phyloP scores from a whole-genome alignment of 495 filamentous ascomycete species.

The Pseudomonodictys pantanalensis region DNA sequence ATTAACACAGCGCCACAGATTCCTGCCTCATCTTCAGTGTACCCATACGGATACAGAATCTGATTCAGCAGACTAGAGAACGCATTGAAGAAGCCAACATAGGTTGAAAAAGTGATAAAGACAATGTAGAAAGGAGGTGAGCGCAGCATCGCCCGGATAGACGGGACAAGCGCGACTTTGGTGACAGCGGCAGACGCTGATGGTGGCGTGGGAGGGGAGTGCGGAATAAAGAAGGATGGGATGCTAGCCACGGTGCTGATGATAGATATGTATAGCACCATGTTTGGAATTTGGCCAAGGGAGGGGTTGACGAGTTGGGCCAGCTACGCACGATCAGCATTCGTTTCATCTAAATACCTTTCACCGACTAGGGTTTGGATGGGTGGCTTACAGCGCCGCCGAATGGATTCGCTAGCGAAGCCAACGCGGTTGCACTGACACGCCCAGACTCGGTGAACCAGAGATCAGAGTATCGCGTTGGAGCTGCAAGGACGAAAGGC shows the following conservation, averaged over 20 bases:
- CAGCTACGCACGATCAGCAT: conserved; percentile 43
- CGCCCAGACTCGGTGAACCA: conserved; percentile 89
- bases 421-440: conserved; percentile 82
- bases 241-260: conserved; percentile 71
- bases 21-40: conserved; percentile 76
- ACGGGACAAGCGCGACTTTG: conserved; percentile 56
- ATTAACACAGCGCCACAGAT: conserved; percentile 91
- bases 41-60: conserved; percentile 79
- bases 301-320: conserved; percentile 82
- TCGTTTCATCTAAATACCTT: conserved; percentile 39
- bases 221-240: conserved; percentile 83
- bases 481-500: conserved; percentile 86
- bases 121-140: conserved; percentile 73
- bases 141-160: conserved; percentile 27
- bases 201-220: conserved; percentile 67
- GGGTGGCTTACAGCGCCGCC: conserved; percentile 62
- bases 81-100: conserved; percentile 91
- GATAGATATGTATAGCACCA: conserved; percentile 83
- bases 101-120: conserved; percentile 71
- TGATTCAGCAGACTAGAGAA: conserved; percentile 86
- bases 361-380: neutral
- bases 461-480: conserved; percentile 85
- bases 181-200: conserved; percentile 45
- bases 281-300: conserved; percentile 69
- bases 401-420: conserved; percentile 80